A percentile compares a stretch with the other conserved stretches of the same genome.
Conservation (phyloP, 2,329 filamentous ascomycete genomes). For the Colletotrichum viniferum region DNA sequence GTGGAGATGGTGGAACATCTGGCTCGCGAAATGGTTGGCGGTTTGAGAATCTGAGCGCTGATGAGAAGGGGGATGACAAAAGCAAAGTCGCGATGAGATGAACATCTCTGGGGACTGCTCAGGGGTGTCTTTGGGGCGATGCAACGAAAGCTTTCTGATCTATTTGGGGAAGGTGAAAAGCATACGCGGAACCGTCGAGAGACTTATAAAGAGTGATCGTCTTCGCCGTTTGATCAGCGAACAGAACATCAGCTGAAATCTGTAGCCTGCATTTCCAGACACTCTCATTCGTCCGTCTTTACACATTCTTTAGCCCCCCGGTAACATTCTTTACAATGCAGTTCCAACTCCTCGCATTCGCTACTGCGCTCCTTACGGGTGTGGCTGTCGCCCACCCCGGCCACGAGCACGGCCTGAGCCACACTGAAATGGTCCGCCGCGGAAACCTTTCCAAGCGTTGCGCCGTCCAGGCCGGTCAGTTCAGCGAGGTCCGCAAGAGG, state of each 20-base stretch:
- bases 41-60: not conserved
- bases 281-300: not conserved
- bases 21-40: not conserved
- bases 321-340: conserved; percentile 4
- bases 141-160: not conserved
- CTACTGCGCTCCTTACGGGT: not conserved
- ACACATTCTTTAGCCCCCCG: not conserved
- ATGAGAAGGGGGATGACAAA: not conserved
- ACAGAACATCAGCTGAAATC: not conserved
- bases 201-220: conserved; percentile 1
- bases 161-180: not conserved
- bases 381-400: conserved; percentile 46
- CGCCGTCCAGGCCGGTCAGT: not conserved
- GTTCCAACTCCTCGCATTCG: not conserved
- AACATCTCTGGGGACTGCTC: not conserved
- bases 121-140: not conserved
- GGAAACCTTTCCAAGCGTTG: conserved; percentile 6
- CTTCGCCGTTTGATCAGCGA: not conserved
- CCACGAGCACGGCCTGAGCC: conserved; percentile 38
- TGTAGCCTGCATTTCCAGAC: not conserved
- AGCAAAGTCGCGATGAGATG: conserved; percentile 1
- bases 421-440: conserved; percentile 6
- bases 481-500: conserved; percentile 4
- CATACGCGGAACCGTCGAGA: not conserved
- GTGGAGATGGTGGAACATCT: not conserved